phyloP scores from a whole-genome alignment of 1,284 basidiomycete species.

The Trichosporon coremiiforme region DNA sequence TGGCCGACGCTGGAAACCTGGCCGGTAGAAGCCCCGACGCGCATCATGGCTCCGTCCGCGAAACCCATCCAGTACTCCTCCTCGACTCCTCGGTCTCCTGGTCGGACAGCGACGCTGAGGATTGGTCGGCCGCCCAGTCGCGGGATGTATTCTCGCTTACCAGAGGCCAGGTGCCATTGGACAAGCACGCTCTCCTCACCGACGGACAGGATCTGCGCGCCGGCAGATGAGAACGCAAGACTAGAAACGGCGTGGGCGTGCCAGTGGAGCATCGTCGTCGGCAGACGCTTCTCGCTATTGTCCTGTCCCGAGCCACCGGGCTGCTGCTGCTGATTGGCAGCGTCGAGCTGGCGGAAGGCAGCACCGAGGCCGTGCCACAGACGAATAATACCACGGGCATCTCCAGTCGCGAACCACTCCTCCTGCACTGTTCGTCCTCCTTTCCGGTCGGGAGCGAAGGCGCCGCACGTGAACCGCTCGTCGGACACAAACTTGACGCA shows the following conservation, averaged over 20 bases:
- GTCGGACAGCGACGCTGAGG: conserved; percentile 65
- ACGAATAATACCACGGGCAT: conserved; percentile 78
- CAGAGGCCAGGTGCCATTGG: conserved; percentile 87
- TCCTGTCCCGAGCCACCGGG: conserved; percentile 16
- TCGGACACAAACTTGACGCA: conserved; percentile 78
- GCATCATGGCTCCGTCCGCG: conserved; percentile 77
- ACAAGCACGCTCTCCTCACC: conserved; percentile 96
- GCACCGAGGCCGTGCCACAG: conserved; percentile 89
- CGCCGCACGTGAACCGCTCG: conserved; percentile 71
- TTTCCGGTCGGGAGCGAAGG: conserved; percentile 72
- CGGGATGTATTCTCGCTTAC: conserved; percentile 87
- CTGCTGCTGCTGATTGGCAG: conserved; percentile 28
- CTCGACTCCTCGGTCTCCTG: conserved; percentile 61
- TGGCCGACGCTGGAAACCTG: conserved; percentile 68
- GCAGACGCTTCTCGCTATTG: conserved; percentile 52
- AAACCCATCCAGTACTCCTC: conserved; percentile 86
- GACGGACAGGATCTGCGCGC: conserved; percentile 89
- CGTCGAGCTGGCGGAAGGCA: conserved; percentile 53
- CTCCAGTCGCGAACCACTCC: conserved; percentile 93
- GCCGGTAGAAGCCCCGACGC: conserved; percentile 75
- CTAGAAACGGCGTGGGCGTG: conserved; percentile 92
- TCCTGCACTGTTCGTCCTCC: conserved; percentile 58
- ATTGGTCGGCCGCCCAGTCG: conserved; percentile 83
- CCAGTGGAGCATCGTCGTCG: conserved; percentile 91
- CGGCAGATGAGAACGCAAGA: conserved; percentile 83